Conservation (phyloP, 176 grass and related monocot genomes). For the Carex kokanica region DNA sequence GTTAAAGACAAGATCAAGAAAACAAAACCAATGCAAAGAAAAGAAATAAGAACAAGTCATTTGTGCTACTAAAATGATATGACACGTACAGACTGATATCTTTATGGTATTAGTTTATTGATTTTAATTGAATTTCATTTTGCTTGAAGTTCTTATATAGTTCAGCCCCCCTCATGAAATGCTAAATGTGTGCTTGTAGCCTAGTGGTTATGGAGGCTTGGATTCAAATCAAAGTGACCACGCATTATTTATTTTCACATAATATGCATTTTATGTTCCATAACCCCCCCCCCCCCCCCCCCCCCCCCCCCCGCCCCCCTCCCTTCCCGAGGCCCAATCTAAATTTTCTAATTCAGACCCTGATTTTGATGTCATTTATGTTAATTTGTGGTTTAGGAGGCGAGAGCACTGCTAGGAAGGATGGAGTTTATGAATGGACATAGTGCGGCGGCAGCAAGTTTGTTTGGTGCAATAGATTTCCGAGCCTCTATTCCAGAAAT, state of each 20-base stretch:
- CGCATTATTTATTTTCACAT: too few species aligned
- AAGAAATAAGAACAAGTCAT: not conserved
- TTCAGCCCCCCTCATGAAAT: too few species aligned
- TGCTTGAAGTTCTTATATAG: too few species aligned
- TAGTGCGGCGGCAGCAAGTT: conserved; percentile 74
- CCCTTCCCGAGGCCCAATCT: too few species aligned
- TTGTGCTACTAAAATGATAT: conserved; percentile 15
- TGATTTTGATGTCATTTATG: not conserved
- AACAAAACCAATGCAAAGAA: not conserved
- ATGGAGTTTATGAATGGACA: conserved; percentile 90
- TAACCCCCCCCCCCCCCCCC: too few species aligned
- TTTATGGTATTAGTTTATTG: not conserved
- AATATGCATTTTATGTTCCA: too few species aligned
- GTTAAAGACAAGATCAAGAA: not conserved
- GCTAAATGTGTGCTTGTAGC: too few species aligned
- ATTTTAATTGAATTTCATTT: too few species aligned
- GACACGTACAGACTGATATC: not conserved
- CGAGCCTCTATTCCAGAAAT: conserved; percentile 73
- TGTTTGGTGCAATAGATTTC: conserved; percentile 88
- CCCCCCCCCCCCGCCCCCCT: too few species aligned
- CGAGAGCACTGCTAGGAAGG: conserved; percentile 91
- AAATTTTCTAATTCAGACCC: too few species aligned
- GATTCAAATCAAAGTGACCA: too few species aligned
- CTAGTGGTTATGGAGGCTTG: too few species aligned
- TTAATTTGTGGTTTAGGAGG: conserved; percentile 65